A percentile compares a stretch with the other conserved stretches of the same genome.
Evolutionary conservation across 2,329 filamentous ascomycete species (phyloP).

Genomic region (Coniochaeta ligniaria): DNA sequence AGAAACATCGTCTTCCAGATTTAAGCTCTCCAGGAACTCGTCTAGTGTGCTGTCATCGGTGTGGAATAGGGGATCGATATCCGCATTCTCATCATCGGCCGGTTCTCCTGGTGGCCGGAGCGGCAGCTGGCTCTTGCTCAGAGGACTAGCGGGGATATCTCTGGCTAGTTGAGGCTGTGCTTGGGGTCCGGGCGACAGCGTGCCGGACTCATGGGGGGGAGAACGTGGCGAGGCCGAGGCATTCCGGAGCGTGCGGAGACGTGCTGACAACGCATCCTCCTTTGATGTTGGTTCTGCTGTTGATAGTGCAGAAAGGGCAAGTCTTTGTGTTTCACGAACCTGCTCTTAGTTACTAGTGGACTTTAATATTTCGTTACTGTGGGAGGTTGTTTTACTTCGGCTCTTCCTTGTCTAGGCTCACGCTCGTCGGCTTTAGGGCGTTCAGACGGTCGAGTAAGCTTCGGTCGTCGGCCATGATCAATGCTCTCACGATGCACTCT

Average conservation of each 20-base stretch:
- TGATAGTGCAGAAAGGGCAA: neutral
- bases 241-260: constrained; percentile 43
- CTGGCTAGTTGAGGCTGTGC: neutral
- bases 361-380: neutral
- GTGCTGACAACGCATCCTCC: constrained; percentile 43
- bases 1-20: constrained; percentile 21
- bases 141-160: constrained; percentile 9
- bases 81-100: constrained; percentile 23
- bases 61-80: constrained; percentile 29
- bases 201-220: constrained; percentile 18
- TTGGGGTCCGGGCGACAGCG: neutral
- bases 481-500: neutral
- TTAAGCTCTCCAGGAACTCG: constrained; percentile 40
- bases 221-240: neutral
- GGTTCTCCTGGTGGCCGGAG: neutral
- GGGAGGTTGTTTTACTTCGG: constrained; percentile 23
- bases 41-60: constrained; percentile 46
- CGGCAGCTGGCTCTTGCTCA: neutral
- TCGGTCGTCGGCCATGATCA: constrained; percentile 25
- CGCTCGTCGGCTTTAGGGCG: constrained; percentile 36
- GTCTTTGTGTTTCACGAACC: neutral
- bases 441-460: constrained; percentile 47
- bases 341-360: neutral
- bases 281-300: constrained; percentile 27
- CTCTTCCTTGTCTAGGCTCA: constrained; percentile 25